phyloP scores from a whole-genome alignment of 768 basidiomycete species.

The Obba rivulosa region DNA sequence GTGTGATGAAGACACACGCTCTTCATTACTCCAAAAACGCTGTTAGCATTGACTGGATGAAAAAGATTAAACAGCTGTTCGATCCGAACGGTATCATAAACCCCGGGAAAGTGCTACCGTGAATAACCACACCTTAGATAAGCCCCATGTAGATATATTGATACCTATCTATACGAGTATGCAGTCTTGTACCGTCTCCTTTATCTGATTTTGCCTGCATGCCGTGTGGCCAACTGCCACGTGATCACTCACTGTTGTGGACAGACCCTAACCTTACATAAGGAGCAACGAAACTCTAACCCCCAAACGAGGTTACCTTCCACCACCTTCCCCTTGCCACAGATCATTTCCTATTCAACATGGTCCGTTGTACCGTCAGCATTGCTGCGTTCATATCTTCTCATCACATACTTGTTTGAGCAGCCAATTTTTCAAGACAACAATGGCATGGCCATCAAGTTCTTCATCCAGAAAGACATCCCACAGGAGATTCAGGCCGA shows the following conservation, averaged over 20 bases:
- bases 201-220: too few species aligned
- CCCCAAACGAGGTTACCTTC: conserved; percentile 18
- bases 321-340: not conserved
- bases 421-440: conserved; percentile 72
- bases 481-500: conserved; percentile 63
- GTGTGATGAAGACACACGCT: conserved; percentile 90
- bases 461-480: conserved; percentile 81
- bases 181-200: too few species aligned
- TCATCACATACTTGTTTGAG: not conserved
- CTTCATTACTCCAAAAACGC: conserved; percentile 81
- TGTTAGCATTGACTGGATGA: conserved; percentile 85
- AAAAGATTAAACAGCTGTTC: conserved; percentile 80
- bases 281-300: conserved; percentile 18
- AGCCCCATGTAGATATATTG: too few species aligned
- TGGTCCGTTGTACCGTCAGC: conserved; percentile 8
- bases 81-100: conserved; percentile 93
- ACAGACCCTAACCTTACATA: conserved; percentile 18
- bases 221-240: too few species aligned
- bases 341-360: conserved; percentile 3
- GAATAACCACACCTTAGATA: too few species aligned
- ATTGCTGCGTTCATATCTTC: not conserved
- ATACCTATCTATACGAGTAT: too few species aligned
- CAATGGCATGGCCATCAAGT: conserved; percentile 67
- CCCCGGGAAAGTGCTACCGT: conserved; percentile 70
- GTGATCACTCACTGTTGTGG: conserved; percentile 4